phyloP scores from a whole-genome alignment of 2,329 filamentous ascomycete genomes.

The Aotearoamyces nothofagi region DNA sequence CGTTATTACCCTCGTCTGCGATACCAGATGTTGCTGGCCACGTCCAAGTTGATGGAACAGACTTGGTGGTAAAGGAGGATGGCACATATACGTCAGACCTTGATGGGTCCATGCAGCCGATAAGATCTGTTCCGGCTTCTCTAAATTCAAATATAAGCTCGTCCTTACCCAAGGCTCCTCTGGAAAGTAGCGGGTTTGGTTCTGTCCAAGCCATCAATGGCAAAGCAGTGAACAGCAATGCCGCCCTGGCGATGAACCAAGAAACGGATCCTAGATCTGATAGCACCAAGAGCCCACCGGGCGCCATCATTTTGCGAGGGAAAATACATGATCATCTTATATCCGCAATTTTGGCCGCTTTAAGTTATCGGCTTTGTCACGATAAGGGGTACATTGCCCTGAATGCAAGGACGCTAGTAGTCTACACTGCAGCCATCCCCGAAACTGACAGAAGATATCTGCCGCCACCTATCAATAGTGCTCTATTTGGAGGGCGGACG shows the following conservation, averaged over 20 bases:
- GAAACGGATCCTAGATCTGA: too few species aligned
- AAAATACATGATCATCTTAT: constrained; percentile 19
- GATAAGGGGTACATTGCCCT: constrained; percentile 18
- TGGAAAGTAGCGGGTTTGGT: too few species aligned
- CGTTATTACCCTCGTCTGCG: neutral
- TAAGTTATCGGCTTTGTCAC: constrained; percentile 18
- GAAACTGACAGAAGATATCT: too few species aligned
- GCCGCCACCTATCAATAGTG: too few species aligned
- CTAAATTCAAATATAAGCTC: too few species aligned
- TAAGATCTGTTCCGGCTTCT: too few species aligned
- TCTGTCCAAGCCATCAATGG: too few species aligned
- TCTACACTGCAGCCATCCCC: neutral
- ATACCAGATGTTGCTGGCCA: neutral
- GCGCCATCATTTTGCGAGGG: too few species aligned
- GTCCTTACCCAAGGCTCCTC: too few species aligned
- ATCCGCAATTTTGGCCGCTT: constrained; percentile 18
- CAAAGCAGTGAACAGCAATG: too few species aligned
- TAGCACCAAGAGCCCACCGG: too few species aligned
- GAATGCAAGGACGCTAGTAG: constrained; percentile 19
- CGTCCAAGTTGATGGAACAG: constrained; percentile 1
- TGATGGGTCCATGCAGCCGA: too few species aligned
- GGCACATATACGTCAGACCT: constrained; percentile 3
- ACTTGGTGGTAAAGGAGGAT: constrained; percentile 1
- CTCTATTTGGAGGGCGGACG: neutral
- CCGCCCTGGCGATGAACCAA: constrained; percentile 6